These are phyloP conservation scores for Epichloe uncinata DNA, from an alignment of 2,329 filamentous ascomycete species.

Conservation along the genomic window DNA sequence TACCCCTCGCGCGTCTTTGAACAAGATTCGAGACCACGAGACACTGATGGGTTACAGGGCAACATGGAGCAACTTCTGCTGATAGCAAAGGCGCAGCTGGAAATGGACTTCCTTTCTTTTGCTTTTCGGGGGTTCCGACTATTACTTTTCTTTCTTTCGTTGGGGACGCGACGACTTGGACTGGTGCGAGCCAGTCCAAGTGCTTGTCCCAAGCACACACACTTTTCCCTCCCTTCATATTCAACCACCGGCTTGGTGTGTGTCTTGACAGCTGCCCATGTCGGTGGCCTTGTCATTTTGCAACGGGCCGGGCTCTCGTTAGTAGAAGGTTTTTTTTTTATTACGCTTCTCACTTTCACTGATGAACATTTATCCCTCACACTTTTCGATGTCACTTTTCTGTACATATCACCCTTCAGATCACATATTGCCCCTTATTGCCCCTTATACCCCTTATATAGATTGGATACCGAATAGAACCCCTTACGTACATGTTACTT, in stretches of 20 bases:
- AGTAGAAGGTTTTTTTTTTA: neutral
- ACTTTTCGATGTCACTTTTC: too few relatives aligned
- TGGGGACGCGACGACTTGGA: neutral
- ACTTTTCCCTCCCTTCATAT: neutral
- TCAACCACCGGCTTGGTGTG: neutral
- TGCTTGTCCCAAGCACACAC: neutral
- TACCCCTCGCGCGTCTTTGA: slow-evolving; percentile 4
- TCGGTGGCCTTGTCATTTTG: neutral
- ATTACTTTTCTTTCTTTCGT: neutral
- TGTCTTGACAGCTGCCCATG: neutral
- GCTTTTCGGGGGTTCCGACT: neutral
- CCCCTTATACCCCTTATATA: too few relatives aligned
- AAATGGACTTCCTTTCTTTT: neutral
- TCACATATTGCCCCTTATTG: too few relatives aligned
- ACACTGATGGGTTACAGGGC: neutral
- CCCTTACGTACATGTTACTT: too few relatives aligned
- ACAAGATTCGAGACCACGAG: neutral
- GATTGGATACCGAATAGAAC: too few relatives aligned
- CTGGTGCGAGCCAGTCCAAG: neutral
- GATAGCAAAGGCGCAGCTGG: slow-evolving; percentile 4
- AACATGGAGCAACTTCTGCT: neutral
- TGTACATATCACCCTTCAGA: too few relatives aligned
- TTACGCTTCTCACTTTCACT: too few relatives aligned
- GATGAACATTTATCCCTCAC: too few relatives aligned
- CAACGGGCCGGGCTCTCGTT: neutral